Evolutionary conservation across 2,329 filamentous ascomycete species (phyloP).

Genomic region (Sporothrix humicola): DNA sequence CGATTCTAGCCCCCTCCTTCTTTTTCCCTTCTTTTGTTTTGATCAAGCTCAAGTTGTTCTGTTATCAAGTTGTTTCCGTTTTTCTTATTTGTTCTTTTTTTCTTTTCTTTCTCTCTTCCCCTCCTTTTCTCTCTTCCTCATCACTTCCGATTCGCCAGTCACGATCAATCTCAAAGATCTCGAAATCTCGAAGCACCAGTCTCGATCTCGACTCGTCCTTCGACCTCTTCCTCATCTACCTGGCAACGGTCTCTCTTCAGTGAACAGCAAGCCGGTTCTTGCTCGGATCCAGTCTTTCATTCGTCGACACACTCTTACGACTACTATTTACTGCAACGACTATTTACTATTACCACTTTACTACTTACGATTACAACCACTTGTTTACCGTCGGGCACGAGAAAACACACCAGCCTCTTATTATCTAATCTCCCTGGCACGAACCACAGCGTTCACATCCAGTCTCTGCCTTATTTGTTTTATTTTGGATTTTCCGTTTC

Average conservation of each 20-base stretch:
- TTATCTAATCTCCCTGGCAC: conserved; percentile 37
- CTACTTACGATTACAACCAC: not conserved
- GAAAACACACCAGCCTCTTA: conserved; percentile 21
- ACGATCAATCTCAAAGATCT: not conserved
- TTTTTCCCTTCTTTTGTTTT: conserved; percentile 44
- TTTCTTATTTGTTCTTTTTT: conserved; percentile 24
- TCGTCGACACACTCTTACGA: conserved; percentile 39
- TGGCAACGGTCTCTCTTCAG: conserved; percentile 41
- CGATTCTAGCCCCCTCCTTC: conserved; percentile 17
- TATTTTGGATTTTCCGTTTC: not conserved
- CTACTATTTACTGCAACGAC: conserved; percentile 28
- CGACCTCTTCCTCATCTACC: not conserved
- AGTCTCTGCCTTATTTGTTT: not conserved
- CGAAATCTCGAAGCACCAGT: not conserved
- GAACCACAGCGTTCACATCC: conserved; percentile 31
- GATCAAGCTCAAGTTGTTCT: conserved; percentile 47
- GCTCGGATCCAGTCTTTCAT: conserved; percentile 61
- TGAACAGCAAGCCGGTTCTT: conserved; percentile 66
- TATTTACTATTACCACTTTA: conserved; percentile 39
- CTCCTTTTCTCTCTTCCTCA: conserved; percentile 5
- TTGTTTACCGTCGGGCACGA: conserved; percentile 16
- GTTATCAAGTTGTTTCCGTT: conserved; percentile 30
- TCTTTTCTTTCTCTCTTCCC: conserved; percentile 10
- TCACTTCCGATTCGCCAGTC: conserved; percentile 21
- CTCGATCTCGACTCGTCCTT: not conserved